These are phyloP conservation scores for Stereocaulon alpinum DNA, from an alignment of 495 filamentous ascomycete genomes.

Conservation along the genomic window DNA sequence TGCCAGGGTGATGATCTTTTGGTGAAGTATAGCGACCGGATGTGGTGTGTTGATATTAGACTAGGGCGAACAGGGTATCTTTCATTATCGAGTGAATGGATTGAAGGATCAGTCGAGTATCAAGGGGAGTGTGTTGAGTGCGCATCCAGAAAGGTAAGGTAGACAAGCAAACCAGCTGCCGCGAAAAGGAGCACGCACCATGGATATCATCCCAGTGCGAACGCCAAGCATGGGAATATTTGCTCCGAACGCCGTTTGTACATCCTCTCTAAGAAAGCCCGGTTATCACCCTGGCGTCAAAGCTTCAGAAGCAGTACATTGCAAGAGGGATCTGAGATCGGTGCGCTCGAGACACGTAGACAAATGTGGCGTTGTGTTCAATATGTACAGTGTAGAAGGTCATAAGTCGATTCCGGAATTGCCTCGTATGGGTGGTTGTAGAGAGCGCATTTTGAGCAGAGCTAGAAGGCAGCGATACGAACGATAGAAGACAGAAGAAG, in stretches of 20 bases:
- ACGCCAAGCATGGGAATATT: background rate
- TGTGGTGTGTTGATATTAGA: background rate
- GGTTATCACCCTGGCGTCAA: background rate
- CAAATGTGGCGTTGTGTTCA: background rate
- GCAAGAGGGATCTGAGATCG: background rate
- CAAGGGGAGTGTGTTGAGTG: background rate
- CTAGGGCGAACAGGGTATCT: background rate
- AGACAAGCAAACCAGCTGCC: slow-evolving; percentile 1
- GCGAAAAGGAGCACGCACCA: slow-evolving; percentile 2
- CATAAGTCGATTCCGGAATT: background rate
- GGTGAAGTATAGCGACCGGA: background rate
- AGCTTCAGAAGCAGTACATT: slow-evolving; percentile 1
- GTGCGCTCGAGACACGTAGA: background rate
- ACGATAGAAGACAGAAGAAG: background rate
- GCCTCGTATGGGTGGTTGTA: background rate
- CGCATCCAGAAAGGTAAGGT: too few species aligned
- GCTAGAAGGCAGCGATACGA: background rate
- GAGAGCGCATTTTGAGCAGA: background rate
- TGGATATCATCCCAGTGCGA: slow-evolving; percentile 7
- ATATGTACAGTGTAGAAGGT: slow-evolving; percentile 11
- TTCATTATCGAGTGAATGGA: background rate
- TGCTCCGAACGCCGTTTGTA: slow-evolving; percentile 11
- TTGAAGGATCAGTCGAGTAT: background rate
- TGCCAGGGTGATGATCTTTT: background rate
- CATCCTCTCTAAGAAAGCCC: background rate